These are phyloP conservation scores for Penicillium italicum DNA, from an alignment of 2,329 filamentous ascomycete species.

Conservation along the genomic window DNA sequence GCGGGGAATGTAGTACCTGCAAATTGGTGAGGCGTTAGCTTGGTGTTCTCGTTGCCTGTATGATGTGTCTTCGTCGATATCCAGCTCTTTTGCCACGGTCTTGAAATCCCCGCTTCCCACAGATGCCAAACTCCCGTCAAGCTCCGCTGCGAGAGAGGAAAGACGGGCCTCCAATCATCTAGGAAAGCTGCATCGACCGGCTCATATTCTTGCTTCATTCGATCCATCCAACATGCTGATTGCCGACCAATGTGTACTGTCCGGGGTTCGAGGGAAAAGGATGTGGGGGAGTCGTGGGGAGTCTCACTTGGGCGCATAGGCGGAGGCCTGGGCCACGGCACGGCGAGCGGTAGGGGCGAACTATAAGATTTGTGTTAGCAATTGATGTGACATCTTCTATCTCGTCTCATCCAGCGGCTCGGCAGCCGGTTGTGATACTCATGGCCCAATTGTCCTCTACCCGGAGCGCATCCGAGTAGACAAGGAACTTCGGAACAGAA, in stretches of 20 bases:
- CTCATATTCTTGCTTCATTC: neutral
- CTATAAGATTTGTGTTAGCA: slow-evolving; percentile 25
- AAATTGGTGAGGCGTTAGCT: slow-evolving; percentile 2
- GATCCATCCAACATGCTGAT: neutral
- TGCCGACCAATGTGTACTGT: neutral
- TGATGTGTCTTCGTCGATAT: neutral
- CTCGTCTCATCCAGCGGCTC: slow-evolving; percentile 14
- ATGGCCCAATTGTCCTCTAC: slow-evolving; percentile 3
- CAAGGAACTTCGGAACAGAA: neutral
- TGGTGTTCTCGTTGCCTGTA: neutral
- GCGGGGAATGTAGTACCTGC: slow-evolving; percentile 49
- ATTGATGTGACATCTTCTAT: neutral
- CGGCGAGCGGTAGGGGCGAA: slow-evolving; percentile 37
- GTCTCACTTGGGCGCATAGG: slow-evolving; percentile 57
- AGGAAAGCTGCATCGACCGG: neutral
- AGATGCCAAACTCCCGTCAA: neutral
- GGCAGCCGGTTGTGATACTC: slow-evolving; percentile 4
- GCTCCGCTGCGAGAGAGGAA: neutral
- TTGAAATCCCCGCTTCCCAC: neutral
- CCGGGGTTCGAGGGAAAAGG: neutral
- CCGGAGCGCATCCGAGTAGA: neutral
- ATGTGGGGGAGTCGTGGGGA: slow-evolving; percentile 8
- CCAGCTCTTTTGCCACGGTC: neutral
- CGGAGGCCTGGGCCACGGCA: slow-evolving; percentile 47
- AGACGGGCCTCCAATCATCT: neutral